Evolutionary conservation across 2,329 filamentous ascomycete genomes (phyloP), one percentile per base, ranked within the genome.

Genomic region (Hypoxylon sp.): DNA sequence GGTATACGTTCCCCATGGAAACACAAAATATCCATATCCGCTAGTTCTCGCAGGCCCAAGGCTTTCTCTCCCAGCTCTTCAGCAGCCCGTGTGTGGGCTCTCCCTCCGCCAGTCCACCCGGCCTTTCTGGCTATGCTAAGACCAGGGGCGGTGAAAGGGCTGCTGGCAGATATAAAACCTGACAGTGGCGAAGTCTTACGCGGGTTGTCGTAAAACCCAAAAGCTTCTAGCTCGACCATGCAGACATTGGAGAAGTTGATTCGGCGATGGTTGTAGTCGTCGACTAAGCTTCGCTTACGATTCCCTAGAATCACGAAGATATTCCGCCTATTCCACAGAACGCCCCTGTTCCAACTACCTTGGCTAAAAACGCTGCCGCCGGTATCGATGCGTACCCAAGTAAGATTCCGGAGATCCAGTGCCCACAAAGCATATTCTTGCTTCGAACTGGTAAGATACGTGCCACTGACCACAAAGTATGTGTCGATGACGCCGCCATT

Each of bases 341-440:
- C 89, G 44, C 96, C 96, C 64, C 96, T 88, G 78, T 99, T 99
- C 96, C 96, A 99, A 80, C 95, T 98, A 49, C 96, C 96, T 78
- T 97, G 94, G 76, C 93, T 95, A 79, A 99, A 98, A 2, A 98
- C 95, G 69, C 91, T 95, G 7, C 93, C 95, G 25, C 95, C 95
- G 0, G 95, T 96, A 80, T 99, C 96, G 72, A 99, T 98, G 7
- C 95, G 92, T 61, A 92, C 95, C 96, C 96, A 99, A 0, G 92
- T 96, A 60, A 99, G 82, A 0, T 91, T 96, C 65, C 91, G 90
- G 62, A 99, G 82, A 77, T 99, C 95, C 53, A 99, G 83, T 1
- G 96, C 95, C 96, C 96, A 99, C 1, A 99, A 85, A 0, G 96
- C 95, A 80, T 98, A 99, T 79, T 99, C 96, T 78, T 98, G 95